A percentile compares a stretch with the other conserved stretches of the same genome.
Evolutionary conservation across 2,329 filamentous ascomycete genomes (phyloP).

Genomic region (Trichoderma asperellum): DNA sequence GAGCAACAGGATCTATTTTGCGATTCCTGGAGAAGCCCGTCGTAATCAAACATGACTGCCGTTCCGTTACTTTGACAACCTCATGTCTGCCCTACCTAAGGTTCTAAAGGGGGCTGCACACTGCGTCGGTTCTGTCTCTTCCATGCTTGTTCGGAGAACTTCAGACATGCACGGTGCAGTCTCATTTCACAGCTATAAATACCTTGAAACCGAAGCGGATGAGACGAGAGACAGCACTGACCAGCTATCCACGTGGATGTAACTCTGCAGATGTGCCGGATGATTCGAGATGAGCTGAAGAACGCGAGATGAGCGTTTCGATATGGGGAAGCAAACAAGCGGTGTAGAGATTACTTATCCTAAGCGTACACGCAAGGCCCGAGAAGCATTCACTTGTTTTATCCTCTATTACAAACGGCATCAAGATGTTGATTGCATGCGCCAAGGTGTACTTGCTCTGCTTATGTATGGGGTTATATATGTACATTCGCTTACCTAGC

Average conservation of each 20-base stretch:
- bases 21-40: neutral
- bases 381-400: neutral
- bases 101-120: neutral
- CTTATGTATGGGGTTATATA: too few relatives aligned
- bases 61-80: neutral
- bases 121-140: neutral
- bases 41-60: neutral
- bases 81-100: neutral
- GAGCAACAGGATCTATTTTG: neutral
- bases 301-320: neutral
- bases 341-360: neutral
- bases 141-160: neutral
- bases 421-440: neutral
- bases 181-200: constrained; percentile 10
- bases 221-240: neutral
- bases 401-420: neutral
- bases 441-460: neutral
- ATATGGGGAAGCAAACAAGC: neutral
- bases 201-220: neutral
- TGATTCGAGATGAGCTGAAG: neutral
- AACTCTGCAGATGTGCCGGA: neutral
- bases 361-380: neutral
- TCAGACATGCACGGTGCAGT: neutral
- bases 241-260: constrained; percentile 6
- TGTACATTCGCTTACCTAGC: neutral